Conservation (phyloP, 331 rosid genomes). For the Saraca asoca region DNA sequence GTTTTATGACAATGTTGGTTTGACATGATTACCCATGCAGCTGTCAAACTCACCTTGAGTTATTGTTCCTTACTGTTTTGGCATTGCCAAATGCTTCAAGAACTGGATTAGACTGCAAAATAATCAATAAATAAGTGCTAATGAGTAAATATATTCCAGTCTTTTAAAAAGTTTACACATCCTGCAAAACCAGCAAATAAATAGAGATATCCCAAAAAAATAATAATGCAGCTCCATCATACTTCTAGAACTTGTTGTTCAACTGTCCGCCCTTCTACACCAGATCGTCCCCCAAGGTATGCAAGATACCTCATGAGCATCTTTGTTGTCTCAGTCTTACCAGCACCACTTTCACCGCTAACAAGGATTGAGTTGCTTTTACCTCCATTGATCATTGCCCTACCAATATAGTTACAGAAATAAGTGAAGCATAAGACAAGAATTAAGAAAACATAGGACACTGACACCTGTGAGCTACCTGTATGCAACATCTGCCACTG, state of each 20-base stretch:
- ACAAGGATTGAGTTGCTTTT: constrained; percentile 97
- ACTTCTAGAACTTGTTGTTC: constrained; percentile 99
- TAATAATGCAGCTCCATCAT: constrained; percentile 37
- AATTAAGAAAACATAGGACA: constrained; percentile 5
- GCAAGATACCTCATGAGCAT: constrained; percentile 99
- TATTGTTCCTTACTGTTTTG: constrained; percentile 92
- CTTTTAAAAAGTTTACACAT: constrained; percentile 13
- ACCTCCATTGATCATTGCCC: constrained; percentile 95
- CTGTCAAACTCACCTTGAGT: constrained; percentile 74
- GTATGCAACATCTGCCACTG: constrained; percentile 97
- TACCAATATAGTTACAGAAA: constrained; percentile 36
- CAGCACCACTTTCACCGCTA: constrained; percentile 99
- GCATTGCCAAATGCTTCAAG: constrained; percentile 99
- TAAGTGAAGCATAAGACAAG: constrained; percentile 28
- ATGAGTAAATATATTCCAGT: constrained; percentile 35
- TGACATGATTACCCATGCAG: constrained; percentile 16
- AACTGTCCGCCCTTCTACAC: constrained; percentile 97
- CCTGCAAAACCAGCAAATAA: constrained; percentile 12
- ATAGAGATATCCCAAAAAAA: constrained; percentile 18
- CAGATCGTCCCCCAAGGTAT: constrained; percentile 94
- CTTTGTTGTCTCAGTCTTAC: constrained; percentile 98
- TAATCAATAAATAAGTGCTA: constrained; percentile 35
- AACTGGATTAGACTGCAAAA: constrained; percentile 89
- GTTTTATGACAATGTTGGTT: constrained; percentile 18
- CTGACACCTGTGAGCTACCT: constrained; percentile 52